Evolutionary conservation across 163 green algal species (phyloP).

Genomic region (Trebouxia gelatinosa): DNA sequence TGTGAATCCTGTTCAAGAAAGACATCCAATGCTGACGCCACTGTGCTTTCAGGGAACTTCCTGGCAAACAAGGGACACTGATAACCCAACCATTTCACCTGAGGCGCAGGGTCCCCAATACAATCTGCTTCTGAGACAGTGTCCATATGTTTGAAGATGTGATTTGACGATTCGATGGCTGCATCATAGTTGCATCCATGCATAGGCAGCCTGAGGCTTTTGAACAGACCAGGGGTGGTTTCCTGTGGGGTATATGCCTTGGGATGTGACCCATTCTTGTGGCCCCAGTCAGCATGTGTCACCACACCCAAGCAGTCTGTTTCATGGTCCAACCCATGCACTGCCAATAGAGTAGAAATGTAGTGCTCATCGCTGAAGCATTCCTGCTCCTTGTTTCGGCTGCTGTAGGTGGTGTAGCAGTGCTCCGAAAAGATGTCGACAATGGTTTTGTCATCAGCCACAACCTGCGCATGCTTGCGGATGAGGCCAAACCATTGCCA

Average conservation of each 20-base stretch:
- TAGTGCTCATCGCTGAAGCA: conserved; percentile 38
- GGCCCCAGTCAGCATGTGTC: conserved; percentile 21
- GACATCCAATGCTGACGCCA: background rate
- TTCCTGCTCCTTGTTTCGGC: background rate
- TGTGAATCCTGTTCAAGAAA: conserved; percentile 13
- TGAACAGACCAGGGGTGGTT: background rate
- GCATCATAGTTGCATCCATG: conserved; percentile 20
- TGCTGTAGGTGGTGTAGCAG: conserved; percentile 30
- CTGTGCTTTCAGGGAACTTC: conserved; percentile 24
- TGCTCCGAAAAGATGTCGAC: conserved; percentile 33
- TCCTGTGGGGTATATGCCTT: conserved; percentile 11
- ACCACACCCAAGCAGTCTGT: conserved; percentile 29
- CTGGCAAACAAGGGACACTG: conserved; percentile 36
- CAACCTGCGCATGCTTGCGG: conserved; percentile 42
- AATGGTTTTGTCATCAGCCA: conserved; percentile 36
- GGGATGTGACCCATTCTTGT: conserved; percentile 18
- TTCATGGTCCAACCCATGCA: conserved; percentile 28
- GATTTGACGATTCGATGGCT: conserved; percentile 21
- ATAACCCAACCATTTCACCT: conserved; percentile 24
- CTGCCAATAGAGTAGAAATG: conserved; percentile 30
- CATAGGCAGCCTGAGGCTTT: conserved; percentile 2
- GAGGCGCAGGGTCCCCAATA: background rate
- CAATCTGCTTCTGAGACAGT: background rate
- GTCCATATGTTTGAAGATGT: conserved; percentile 3
- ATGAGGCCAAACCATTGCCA: conserved; percentile 38